These are phyloP conservation scores for Hortiboletus campestris DNA, from an alignment of 768 basidiomycete genomes.

Conservation along the genomic window DNA sequence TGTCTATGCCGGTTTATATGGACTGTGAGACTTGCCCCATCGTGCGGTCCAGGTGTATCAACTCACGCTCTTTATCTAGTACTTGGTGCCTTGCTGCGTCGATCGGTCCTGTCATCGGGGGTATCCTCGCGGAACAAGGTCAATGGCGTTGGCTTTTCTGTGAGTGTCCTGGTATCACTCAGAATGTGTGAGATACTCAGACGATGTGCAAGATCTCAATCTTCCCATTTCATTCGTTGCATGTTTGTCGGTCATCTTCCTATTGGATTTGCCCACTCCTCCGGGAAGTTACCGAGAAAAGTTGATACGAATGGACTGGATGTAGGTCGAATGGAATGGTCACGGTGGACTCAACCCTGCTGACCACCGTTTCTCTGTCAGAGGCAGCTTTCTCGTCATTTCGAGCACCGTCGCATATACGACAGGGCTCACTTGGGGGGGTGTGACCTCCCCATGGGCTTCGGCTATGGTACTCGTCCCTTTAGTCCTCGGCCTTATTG, in stretches of 20 bases:
- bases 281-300: no score
- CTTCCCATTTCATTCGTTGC: slow-evolving; percentile 37
- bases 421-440: no score
- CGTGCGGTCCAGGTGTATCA: background rate
- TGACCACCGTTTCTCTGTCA: no score
- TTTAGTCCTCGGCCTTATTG: no score
- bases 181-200: background rate
- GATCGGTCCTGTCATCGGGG: slow-evolving; percentile 32
- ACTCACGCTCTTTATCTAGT: background rate
- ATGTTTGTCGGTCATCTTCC: slow-evolving; percentile 24
- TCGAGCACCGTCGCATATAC: no score
- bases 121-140: slow-evolving; percentile 27
- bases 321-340: no score
- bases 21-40: background rate
- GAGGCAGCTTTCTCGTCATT: no score
- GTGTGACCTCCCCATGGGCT: no score
- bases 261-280: slow-evolving; percentile 36
- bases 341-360: no score
- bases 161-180: slow-evolving; percentile 8
- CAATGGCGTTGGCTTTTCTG: slow-evolving; percentile 43
- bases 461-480: no score
- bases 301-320: no score
- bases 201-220: slow-evolving; percentile 33
- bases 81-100: slow-evolving; percentile 30
- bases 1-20: slow-evolving; percentile 23